Conservation (phyloP, 495 filamentous ascomycete species). For the Lepidopterella palustris region DNA sequence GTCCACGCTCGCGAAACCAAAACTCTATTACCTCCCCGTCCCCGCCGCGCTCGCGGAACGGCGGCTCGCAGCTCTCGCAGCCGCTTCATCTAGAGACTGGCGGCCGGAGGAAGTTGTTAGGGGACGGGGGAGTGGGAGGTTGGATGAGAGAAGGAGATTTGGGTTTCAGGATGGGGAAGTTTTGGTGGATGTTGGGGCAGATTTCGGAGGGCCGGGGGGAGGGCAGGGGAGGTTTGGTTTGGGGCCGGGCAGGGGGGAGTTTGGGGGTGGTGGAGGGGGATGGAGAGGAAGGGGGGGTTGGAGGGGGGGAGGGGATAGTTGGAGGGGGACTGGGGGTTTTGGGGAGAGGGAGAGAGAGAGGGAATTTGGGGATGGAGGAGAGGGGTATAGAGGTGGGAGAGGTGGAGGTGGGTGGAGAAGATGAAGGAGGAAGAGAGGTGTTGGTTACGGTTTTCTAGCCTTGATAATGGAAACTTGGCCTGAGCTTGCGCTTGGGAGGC, state of each 20-base stretch:
- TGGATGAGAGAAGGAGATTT: slow-evolving; percentile 62
- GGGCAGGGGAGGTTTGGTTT: slow-evolving; percentile 36
- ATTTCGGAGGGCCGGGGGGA: slow-evolving; percentile 46
- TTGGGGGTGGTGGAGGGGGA: slow-evolving; percentile 35
- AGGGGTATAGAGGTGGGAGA: background rate
- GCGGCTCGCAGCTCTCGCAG: slow-evolving; percentile 61
- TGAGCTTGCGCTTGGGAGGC: too few species aligned
- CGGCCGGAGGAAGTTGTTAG: slow-evolving; percentile 7
- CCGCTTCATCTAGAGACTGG: slow-evolving; percentile 46
- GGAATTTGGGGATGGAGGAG: background rate
- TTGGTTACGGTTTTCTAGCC: too few species aligned
- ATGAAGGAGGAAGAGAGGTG: too few species aligned
- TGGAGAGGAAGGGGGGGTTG: slow-evolving; percentile 19
- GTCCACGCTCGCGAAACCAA: slow-evolving; percentile 54
- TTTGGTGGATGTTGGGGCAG: slow-evolving; percentile 70
- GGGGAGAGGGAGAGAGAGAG: background rate
- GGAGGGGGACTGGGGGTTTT: background rate
- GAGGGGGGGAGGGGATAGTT: slow-evolving; percentile 14
- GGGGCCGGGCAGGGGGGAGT: slow-evolving; percentile 34
- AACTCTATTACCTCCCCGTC: slow-evolving; percentile 60
- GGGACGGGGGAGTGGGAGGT: slow-evolving; percentile 11
- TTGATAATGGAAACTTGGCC: too few species aligned
- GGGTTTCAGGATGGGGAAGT: slow-evolving; percentile 66
- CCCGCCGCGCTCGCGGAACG: slow-evolving; percentile 48
- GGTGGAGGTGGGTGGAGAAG: background rate